Evolutionary conservation across 768 basidiomycete genomes (phyloP).

Genomic region (Daedaleopsis sinensis): DNA sequence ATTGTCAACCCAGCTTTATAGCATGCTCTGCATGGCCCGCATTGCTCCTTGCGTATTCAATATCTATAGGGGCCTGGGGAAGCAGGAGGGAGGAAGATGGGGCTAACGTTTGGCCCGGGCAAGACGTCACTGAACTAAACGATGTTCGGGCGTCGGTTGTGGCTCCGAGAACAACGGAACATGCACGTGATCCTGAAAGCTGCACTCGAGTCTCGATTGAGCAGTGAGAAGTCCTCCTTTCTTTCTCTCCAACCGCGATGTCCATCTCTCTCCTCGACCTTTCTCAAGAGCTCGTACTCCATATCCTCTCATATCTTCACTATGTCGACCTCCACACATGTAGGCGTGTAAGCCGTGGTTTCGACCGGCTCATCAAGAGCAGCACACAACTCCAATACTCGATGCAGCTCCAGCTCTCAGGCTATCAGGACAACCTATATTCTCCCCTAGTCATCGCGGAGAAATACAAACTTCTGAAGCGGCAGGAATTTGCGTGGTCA

Average conservation of each 20-base stretch:
- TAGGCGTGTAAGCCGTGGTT: conserved; percentile 5
- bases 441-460: conserved; percentile 17
- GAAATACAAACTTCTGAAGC: conserved; percentile 12
- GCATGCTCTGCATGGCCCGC: too few species aligned
- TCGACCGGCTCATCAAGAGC: conserved; percentile 19
- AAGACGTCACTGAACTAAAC: too few species aligned
- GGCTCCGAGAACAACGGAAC: too few species aligned
- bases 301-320: conserved; percentile 24
- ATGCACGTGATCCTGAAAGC: too few species aligned
- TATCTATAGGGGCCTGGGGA: too few species aligned
- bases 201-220: too few species aligned
- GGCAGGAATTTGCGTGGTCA: conserved; percentile 19
- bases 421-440: conserved; percentile 18
- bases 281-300: conserved; percentile 23
- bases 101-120: too few species aligned
- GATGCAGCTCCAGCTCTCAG: conserved; percentile 20
- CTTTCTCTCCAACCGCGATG: conserved; percentile 2
- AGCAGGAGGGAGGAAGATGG: too few species aligned
- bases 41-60: too few species aligned
- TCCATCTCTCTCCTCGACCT: conserved; percentile 21
- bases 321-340: conserved; percentile 16
- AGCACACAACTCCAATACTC: conserved; percentile 21
- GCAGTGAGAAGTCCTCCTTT: too few species aligned
- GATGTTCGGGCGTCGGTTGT: too few species aligned
- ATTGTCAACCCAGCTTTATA: too few species aligned